These are phyloP conservation scores for Ogataea nakhonphanomensis DNA, from an alignment of 805 yeast species.

Conservation along the genomic window DNA sequence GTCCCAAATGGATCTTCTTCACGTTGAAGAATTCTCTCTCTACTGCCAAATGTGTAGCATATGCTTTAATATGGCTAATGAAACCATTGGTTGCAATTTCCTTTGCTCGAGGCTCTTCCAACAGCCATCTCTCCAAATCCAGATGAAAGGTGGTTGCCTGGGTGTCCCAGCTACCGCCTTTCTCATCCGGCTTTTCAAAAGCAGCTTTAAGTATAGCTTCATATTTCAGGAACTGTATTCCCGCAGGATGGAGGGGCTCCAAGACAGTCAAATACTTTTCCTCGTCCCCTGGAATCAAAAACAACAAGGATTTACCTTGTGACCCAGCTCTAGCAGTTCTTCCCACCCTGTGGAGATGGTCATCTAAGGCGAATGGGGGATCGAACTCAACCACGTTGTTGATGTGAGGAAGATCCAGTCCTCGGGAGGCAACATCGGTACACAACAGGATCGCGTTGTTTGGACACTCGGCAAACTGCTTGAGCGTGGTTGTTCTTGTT, in stretches of 20 bases:
- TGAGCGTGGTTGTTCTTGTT: conserved; percentile 72
- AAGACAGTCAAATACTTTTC: conserved; percentile 74
- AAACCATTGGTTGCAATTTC: conserved; percentile 77
- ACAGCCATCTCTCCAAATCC: conserved; percentile 81
- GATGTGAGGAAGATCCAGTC: conserved; percentile 86
- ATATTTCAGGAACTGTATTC: conserved; percentile 45
- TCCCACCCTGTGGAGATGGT: conserved; percentile 94
- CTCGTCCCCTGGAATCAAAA: conserved; percentile 84
- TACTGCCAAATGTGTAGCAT: conserved; percentile 84
- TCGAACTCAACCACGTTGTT: conserved; percentile 88
- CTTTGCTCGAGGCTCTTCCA: conserved; percentile 61
- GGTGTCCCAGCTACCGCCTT: conserved; percentile 68
- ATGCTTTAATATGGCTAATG: conserved; percentile 88
- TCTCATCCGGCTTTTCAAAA: conserved; percentile 23
- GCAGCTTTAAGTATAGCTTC: conserved; percentile 37
- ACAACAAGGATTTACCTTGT: conserved; percentile 71
- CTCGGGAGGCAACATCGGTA: conserved; percentile 98
- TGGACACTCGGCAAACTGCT: conserved; percentile 48
- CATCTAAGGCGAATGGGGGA: conserved; percentile 92
- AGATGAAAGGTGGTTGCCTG: conserved; percentile 97
- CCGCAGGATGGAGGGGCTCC: conserved; percentile 48
- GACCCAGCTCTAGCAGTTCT: conserved; percentile 98
- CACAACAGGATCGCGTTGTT: conserved; percentile 66
- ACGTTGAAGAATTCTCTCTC: conserved; percentile 83
- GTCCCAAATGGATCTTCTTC: conserved; percentile 85